Evolutionary conservation across 352 stramenopile species (phyloP), one percentile per base, ranked within the genome.

Genomic region (Pythium apleroticum): DNA sequence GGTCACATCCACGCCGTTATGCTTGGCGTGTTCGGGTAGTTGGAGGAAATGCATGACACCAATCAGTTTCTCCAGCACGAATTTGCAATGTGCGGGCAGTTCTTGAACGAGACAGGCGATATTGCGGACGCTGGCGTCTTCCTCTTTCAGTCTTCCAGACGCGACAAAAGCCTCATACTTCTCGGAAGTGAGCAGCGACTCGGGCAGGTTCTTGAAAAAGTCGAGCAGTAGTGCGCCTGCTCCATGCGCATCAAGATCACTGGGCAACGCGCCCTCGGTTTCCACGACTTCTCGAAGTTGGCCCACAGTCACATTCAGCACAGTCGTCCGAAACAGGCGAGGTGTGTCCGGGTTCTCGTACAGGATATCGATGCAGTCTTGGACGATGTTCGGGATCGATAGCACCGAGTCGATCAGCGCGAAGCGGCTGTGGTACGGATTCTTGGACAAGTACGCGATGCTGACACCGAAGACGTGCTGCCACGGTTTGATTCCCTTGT

Each of bases 131-230:
- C 86, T 87, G 14, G 84, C 82, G 0, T 89, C 82, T 78, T 90
- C 80, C 48, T 95, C 83, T 20, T 77, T 77, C 30, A 93, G 60
- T 57, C 86, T 70, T 10, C 80, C 82, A 9, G 82, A 87, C 25
- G 84, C 77, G 27, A 95, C 74, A 28, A 95, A 95, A 0, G 86
- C 86, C 35, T 93, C 86, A 48, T 93, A 92, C 52, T 89, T 89
- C 4, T 95, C 84, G 11, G 79, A 77, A 0, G 86, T 92, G 28
- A 95, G 68, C 52, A 95, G 64, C 2, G 86, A 76, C 56, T 95
- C 82, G 1, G 84, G 86, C 3, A 93, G 65, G 52, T 91, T 84
- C 55, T 86, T 89, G 39, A 93, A 74, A 52, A 93, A 93, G 64
- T 95, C 84, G 37, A 95, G 63, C 6, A 95, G 72, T 52, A 95